These are phyloP conservation scores for Lunasporangiospora selenospora DNA, from an alignment of 192 early-diverging fungal species.

Conservation along the genomic window DNA sequence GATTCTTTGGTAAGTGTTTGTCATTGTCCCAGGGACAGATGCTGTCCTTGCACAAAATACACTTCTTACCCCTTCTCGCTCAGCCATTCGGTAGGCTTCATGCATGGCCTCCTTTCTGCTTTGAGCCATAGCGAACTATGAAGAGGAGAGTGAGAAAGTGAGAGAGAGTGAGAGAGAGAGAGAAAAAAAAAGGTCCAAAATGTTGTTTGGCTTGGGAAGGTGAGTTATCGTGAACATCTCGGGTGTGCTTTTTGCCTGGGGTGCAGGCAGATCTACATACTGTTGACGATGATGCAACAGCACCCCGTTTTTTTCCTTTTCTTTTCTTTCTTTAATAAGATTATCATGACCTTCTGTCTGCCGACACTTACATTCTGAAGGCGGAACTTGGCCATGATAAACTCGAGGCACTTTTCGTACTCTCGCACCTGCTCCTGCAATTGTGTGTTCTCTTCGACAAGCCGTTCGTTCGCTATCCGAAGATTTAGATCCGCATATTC, in stretches of 20 bases:
- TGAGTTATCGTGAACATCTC: no score
- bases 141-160: background rate
- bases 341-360: no score
- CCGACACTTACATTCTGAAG: conserved; percentile 45
- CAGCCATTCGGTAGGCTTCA: conserved; percentile 41
- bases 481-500: conserved; percentile 35
- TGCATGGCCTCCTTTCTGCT: conserved; percentile 47
- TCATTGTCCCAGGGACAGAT: no score
- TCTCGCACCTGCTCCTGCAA: conserved; percentile 41
- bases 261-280: no score
- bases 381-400: conserved; percentile 43
- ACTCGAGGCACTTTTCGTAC: conserved; percentile 44
- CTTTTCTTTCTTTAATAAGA: no score
- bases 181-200: no score
- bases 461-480: conserved; percentile 39
- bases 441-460: conserved; percentile 39
- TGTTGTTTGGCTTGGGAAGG: no score
- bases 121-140: conserved; percentile 44
- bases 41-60: no score
- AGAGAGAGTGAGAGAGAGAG: background rate
- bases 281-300: no score
- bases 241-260: no score
- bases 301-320: no score
- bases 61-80: conserved; percentile 46
- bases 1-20: no score